phyloP scores from a whole-genome alignment of 1,139 yeast species.

The Hansenula lynferdii region DNA sequence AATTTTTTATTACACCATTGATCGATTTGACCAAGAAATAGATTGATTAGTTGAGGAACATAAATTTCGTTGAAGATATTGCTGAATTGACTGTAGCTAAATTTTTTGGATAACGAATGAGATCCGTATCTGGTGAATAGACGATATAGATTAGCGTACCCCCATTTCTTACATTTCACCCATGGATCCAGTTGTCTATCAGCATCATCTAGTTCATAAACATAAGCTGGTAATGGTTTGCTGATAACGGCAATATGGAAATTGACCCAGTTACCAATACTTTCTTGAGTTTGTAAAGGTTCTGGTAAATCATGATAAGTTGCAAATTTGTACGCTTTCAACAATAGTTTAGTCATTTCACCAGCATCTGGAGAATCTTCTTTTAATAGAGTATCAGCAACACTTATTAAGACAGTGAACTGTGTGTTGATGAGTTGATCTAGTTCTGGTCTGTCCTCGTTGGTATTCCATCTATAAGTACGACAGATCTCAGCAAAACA shows the following conservation, averaged over 20 bases:
- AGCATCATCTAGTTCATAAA: conserved; percentile 39
- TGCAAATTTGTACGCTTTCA: conserved; percentile 79
- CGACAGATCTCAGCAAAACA: conserved; percentile 73
- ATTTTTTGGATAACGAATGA: conserved; percentile 42
- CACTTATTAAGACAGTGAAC: conserved; percentile 63
- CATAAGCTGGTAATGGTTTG: conserved; percentile 50
- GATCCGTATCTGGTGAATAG: conserved; percentile 74
- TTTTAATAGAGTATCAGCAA: conserved; percentile 56
- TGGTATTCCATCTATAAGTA: conserved; percentile 72
- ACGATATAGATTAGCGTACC: conserved; percentile 72
- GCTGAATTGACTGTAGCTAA: conserved; percentile 47
- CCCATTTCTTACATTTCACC: conserved; percentile 89
- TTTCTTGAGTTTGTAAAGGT: conserved; percentile 55
- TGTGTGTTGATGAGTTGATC: conserved; percentile 59
- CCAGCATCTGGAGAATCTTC: conserved; percentile 46
- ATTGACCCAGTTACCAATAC: conserved; percentile 68
- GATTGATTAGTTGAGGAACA: conserved; percentile 67
- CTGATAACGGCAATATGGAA: conserved; percentile 69
- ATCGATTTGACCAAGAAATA: conserved; percentile 63
- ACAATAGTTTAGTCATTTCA: conserved; percentile 70
- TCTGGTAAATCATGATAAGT: conserved; percentile 76
- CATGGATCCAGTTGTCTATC: conserved; percentile 48
- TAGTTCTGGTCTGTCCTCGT: conserved; percentile 50
- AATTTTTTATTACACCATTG: conserved; percentile 60
- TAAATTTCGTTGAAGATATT: conserved; percentile 45